These are phyloP conservation scores for Trichosporon sp. DNA, from an alignment of 1,284 basidiomycete species.

Conservation along the genomic window DNA sequence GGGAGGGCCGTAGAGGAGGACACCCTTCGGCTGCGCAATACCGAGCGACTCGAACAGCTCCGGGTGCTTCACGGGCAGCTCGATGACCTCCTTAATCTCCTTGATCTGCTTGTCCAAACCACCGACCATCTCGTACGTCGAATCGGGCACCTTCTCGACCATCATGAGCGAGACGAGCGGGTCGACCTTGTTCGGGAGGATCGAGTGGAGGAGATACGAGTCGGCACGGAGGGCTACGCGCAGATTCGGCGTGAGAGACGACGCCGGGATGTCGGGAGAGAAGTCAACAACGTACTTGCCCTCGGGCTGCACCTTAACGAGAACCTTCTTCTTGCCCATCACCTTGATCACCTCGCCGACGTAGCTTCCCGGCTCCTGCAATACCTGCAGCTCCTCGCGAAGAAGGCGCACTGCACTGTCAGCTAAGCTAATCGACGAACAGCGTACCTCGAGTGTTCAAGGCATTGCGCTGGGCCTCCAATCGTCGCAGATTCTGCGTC, in stretches of 20 bases:
- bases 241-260: constrained; percentile 74
- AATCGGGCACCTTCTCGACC: constrained; percentile 99
- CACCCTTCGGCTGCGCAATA: constrained; percentile 96
- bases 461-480: constrained; percentile 95
- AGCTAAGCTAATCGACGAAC: constrained; percentile 35
- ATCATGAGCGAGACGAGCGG: constrained; percentile 96
- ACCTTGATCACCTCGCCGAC: constrained; percentile 98
- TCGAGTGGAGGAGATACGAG: constrained; percentile 89
- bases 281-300: constrained; percentile 99
- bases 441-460: constrained; percentile 83
- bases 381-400: constrained; percentile 86
- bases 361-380: constrained; percentile 95
- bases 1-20: constrained; percentile 91
- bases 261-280: constrained; percentile 79
- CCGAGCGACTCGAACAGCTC: constrained; percentile 95
- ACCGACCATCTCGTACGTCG: constrained; percentile 99
- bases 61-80: constrained; percentile 95
- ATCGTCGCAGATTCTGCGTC: constrained; percentile 88
- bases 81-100: constrained; percentile 99
- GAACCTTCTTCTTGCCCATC: constrained; percentile 98
- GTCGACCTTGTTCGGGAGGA: constrained; percentile 92
- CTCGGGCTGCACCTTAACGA: constrained; percentile 98
- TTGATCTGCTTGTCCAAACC: constrained; percentile 98
- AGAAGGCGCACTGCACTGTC: constrained; percentile 64
- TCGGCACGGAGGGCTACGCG: constrained; percentile 95